Base-by-base conservation (phyloP, 768 basidiomycete species). In the Leccinum incarnatum region DNA sequence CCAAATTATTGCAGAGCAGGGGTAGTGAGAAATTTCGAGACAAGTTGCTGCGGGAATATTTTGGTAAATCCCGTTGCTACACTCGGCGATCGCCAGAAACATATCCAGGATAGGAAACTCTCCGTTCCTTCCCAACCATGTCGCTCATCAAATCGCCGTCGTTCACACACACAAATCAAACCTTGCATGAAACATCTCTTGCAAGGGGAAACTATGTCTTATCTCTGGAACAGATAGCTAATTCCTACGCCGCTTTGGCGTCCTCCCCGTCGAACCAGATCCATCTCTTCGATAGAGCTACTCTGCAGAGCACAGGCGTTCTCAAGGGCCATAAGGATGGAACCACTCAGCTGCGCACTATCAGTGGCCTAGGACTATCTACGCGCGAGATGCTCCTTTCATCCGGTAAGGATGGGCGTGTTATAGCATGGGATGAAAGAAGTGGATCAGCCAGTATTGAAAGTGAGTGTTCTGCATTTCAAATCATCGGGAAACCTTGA, bases 401-500 rank as follows among this genome's bases (percentile, higher is more conserved):
- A 2, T 84, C 83, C 11, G 88, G 91, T 2, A 83, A 80, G 62
- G 89, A 92, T 62, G 89, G 89, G 2, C 77, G 78, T 54, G 82
- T 93, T 55, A 83, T 81, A 59, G 78, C 84, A 30, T 93, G 91
- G 91, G 91, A 93, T 69, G 81, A 83, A 55, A 82, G 91, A 57
- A 76, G 81, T 36, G 69, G 75, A 30, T 32, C 80, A 6, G 74
- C 78, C 51, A 74, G 78, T 50, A 79, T 88, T 36, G 82, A 84
- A 77, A 82, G 89, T 92, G 66, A 72, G 87, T 77, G 36, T 50
- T 49, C 19, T 14, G 51, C 27, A 17, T 57, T 6, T 30, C 21
- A 23, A 30, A 12, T 59, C 47, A 15, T 17, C 6, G 8, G 34
- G 42, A 55, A 55, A 56, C 58, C 60, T 77, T 73, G 68, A 77